These are phyloP conservation scores for Kodamaea plutei DNA, from an alignment of 1,139 yeast species.

Conservation along the genomic window DNA sequence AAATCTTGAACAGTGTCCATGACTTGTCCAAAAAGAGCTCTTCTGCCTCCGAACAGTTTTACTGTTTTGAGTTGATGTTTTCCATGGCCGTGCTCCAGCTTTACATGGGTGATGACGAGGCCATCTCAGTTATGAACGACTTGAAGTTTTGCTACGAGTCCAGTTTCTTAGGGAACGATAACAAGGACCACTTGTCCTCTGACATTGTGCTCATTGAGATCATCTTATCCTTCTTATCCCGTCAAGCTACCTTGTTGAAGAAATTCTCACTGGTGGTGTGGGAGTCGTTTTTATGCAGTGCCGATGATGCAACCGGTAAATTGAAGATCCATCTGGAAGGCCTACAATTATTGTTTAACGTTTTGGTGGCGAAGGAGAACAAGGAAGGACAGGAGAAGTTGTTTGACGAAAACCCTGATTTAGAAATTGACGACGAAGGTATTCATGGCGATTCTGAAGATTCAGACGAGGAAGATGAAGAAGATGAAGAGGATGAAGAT, in stretches of 20 bases:
- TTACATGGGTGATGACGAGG: conserved; percentile 76
- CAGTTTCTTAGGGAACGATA: conserved; percentile 22
- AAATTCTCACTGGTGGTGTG: conserved; percentile 72
- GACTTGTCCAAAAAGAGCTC: conserved; percentile 16
- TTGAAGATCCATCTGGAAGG: conserved; percentile 21
- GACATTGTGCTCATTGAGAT: conserved; percentile 74
- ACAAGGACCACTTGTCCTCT: conserved; percentile 35
- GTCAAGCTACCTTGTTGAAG: conserved; percentile 67
- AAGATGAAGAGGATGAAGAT: conserved; percentile 31
- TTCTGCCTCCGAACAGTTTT: conserved; percentile 21
- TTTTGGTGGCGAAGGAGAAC: conserved; percentile 71
- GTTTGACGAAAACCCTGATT: conserved; percentile 63
- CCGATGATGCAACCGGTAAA: conserved; percentile 23
- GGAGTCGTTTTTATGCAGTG: conserved; percentile 50
- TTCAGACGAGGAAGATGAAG: conserved; percentile 20
- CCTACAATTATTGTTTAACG: conserved; percentile 21
- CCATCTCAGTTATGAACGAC: conserved; percentile 72
- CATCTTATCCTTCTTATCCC: conserved; percentile 67
- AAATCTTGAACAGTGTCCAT: conserved; percentile 44
- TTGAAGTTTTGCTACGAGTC: conserved; percentile 51
- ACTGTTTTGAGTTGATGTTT: conserved; percentile 64
- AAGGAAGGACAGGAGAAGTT: conserved; percentile 74
- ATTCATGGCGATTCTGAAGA: conserved; percentile 22
- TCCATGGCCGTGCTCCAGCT: conserved; percentile 78
- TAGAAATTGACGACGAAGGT: conserved; percentile 24